Evolutionary conservation across 2,329 filamentous ascomycete genomes (phyloP), one percentile per base, ranked within the genome.

Genomic region (Triangularia setosa): DNA sequence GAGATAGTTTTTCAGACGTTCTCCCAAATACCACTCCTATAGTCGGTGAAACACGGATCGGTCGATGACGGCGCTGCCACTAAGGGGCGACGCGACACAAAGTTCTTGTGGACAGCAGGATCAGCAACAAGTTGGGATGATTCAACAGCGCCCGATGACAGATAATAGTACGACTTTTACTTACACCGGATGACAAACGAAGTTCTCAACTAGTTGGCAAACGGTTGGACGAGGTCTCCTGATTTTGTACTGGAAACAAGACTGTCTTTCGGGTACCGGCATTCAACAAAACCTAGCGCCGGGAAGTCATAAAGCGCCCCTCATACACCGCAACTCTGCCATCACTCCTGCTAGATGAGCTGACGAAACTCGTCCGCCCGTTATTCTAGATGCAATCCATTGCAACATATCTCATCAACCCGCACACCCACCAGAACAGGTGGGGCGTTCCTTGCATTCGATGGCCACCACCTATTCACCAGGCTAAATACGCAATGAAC

Each of bases 391-490:
- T 25, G 40, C 40, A 7, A 23, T 48, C 40, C 40, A 48, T 48
- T 48, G 40, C 40, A 21, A 48, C 18, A 9, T 21, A 21, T 9
- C 8, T n/a, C 40, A 18, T 48, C 52, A 55, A n/a, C 23, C 27
- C 12, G 9, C 21, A 55, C 14, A 55, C 52, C 27, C 24, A 54
- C 62, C 60, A 64, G 25, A 14, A 24, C 55, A 60, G 33, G 65
- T 56, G 66, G 69, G 66, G 64, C 64, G 69, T 69, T 64, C 69
- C 67, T 70, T 68, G 68, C 68, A 57, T 60, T 28, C 53, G 60
- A 33, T 30, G 60, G n/a, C 40, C 40, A 48, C 40, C 40, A 21
- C 40, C 21, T 40, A 35, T 24, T 67, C 64, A 61, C 44, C 64
- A 69, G 69, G 69, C 68, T 70, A 70, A 70, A 70, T 68, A 14